These are phyloP conservation scores for Xylaria sp. DNA, from an alignment of 2,329 filamentous ascomycete genomes.

Conservation along the genomic window DNA sequence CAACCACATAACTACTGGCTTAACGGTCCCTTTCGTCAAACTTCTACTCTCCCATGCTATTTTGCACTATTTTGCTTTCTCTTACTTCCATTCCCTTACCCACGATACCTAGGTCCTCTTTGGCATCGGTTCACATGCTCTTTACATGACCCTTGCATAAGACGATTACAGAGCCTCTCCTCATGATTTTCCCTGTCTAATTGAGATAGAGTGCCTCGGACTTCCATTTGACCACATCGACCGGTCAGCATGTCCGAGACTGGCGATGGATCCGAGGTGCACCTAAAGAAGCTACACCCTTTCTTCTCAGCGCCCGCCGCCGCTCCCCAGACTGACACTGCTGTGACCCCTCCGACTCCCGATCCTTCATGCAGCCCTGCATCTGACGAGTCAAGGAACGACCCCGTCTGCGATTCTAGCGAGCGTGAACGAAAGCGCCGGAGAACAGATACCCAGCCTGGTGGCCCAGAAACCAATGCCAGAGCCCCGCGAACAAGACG, in stretches of 20 bases:
- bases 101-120: neutral
- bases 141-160: neutral
- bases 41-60: neutral
- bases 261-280: constrained; percentile 49
- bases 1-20: neutral
- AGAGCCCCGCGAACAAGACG: constrained; percentile 34
- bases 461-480: constrained; percentile 31
- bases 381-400: constrained; percentile 40
- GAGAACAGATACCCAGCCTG: constrained; percentile 52
- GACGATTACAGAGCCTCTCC: constrained; percentile 1
- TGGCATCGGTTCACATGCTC: neutral
- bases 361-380: constrained; percentile 49
- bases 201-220: constrained; percentile 11
- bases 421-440: constrained; percentile 56
- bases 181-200: constrained; percentile 19
- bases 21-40: neutral
- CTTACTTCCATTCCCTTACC: neutral
- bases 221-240: constrained; percentile 3
- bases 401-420: constrained; percentile 38
- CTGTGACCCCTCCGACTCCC: constrained; percentile 46
- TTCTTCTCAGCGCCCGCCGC: constrained; percentile 59
- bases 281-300: constrained; percentile 63
- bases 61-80: neutral
- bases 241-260: constrained; percentile 58
- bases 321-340: constrained; percentile 31